Conservation (phyloP, 148 eudicot species). For the Rhododendron henanense region DNA sequence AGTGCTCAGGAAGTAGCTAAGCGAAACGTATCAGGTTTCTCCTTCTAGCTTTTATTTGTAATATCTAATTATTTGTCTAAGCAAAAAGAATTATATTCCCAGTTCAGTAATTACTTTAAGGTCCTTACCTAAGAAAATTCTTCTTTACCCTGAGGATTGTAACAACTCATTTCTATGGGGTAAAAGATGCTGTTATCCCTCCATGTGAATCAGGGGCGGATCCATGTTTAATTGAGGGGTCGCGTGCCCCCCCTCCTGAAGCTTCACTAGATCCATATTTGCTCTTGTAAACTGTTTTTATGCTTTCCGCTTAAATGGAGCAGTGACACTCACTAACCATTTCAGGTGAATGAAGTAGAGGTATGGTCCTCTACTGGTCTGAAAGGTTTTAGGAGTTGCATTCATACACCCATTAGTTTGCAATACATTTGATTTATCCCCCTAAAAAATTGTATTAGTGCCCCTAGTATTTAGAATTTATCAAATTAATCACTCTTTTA, state of each 20-base stretch:
- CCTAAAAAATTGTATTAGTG: neutral
- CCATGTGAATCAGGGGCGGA: neutral
- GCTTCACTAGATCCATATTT: too few species aligned
- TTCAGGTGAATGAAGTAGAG: too few species aligned
- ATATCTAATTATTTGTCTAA: neutral
- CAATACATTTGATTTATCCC: neutral
- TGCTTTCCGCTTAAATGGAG: too few species aligned
- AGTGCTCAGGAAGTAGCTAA: constrained; percentile 74
- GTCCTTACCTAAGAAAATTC: neutral
- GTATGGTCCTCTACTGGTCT: too few species aligned
- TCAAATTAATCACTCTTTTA: neutral
- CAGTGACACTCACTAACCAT: too few species aligned
- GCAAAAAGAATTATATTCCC: neutral
- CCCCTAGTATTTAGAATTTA: neutral
- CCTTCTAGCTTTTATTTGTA: constrained; percentile 6
- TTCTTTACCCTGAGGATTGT: neutral
- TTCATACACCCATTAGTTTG: neutral
- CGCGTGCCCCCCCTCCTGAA: neutral
- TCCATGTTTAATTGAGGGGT: neutral
- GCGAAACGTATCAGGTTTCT: constrained; percentile 66
- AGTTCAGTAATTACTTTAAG: neutral
- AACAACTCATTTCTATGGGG: neutral
- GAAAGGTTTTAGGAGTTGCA: neutral
- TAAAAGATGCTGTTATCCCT: neutral
- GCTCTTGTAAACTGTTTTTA: too few species aligned